Evolutionary conservation across 139 green algal genomes (phyloP).

Genomic region (Closterium sp.): DNA sequence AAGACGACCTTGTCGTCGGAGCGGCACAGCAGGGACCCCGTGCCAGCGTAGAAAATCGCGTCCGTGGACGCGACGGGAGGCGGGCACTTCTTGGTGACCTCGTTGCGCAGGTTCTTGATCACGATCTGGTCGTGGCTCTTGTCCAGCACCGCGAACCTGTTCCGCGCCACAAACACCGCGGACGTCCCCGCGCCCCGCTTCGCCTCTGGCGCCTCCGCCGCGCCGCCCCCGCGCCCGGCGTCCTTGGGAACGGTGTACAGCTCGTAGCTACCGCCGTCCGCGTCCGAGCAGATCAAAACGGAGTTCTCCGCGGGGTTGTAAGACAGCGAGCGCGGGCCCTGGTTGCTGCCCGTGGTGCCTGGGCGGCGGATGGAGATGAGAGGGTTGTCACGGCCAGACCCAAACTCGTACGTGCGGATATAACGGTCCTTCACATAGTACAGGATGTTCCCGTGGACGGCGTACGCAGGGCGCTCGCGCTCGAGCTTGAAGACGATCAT

Average conservation of each 20-base stretch:
- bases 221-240: neutral
- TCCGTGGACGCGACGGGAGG: conserved; percentile 77
- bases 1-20: conserved; percentile 95
- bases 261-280: conserved; percentile 92
- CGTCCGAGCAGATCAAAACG: conserved; percentile 84
- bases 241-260: conserved; percentile 93
- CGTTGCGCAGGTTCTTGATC: conserved; percentile 92
- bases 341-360: conserved; percentile 40
- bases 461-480: conserved; percentile 91
- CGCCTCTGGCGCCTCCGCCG: conserved; percentile 67
- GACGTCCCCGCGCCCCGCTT: conserved; percentile 76
- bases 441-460: conserved; percentile 73
- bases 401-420: conserved; percentile 89
- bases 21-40: conserved; percentile 87
- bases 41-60: conserved; percentile 96
- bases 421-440: conserved; percentile 99
- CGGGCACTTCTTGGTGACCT: conserved; percentile 95
- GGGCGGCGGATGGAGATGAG: conserved; percentile 80
- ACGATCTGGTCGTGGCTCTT: conserved; percentile 80
- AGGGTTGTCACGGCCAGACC: conserved; percentile 81
- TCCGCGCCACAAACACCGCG: conserved; percentile 96
- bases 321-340: conserved; percentile 64
- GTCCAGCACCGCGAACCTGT: conserved; percentile 97
- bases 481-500: conserved; percentile 99
- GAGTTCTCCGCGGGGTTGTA: conserved; percentile 99